Conservation (phyloP, 306 rosid genomes). For the Vigna trinervia region DNA sequence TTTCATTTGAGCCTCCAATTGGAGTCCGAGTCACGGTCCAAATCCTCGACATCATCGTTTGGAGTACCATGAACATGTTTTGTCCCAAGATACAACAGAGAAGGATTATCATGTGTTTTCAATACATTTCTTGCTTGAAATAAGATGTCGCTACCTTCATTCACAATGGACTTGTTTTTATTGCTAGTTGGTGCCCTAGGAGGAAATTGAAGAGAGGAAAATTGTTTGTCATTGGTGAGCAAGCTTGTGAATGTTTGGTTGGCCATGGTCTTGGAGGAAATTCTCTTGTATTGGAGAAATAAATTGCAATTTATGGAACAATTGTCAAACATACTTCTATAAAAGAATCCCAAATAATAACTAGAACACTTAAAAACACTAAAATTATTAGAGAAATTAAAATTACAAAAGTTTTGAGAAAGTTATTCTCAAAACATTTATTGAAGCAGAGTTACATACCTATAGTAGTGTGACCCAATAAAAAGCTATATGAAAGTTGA, state of each 20-base stretch:
- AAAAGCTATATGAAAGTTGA: background rate
- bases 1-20: background rate
- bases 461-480: background rate
- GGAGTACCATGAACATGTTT: background rate
- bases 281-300: background rate
- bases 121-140: constrained; percentile 34
- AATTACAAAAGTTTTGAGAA: background rate
- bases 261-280: background rate
- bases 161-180: background rate
- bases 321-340: background rate
- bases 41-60: background rate
- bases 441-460: background rate
- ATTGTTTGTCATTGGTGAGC: background rate
- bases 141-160: constrained; percentile 7
- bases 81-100: background rate
- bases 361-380: background rate
- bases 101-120: constrained; percentile 22
- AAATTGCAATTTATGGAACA: background rate
- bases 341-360: background rate
- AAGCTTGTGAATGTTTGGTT: constrained; percentile 9
- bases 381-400: background rate
- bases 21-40: background rate
- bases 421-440: background rate
- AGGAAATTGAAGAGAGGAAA: background rate
- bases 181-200: constrained; percentile 5